Conservation (phyloP, 192 early-diverging fungal species). For the Entomortierella beljakovae region DNA sequence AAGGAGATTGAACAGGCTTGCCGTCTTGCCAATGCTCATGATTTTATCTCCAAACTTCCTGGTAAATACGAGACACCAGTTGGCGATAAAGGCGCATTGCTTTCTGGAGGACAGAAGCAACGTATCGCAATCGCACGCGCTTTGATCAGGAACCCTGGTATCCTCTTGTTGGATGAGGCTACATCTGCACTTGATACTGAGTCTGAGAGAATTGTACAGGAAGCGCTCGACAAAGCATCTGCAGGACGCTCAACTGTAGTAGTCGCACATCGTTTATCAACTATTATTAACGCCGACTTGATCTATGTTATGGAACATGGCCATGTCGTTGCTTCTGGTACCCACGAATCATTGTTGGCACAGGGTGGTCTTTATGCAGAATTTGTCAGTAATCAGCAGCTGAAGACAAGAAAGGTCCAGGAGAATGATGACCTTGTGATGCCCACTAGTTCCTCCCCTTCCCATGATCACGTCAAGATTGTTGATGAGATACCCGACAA, state of each 20-base stretch:
- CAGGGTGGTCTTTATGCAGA: constrained; percentile 71
- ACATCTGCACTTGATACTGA: constrained; percentile 88
- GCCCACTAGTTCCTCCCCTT: neutral
- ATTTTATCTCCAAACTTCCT: constrained; percentile 79
- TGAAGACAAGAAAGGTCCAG: constrained; percentile 58
- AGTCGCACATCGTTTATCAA: constrained; percentile 92
- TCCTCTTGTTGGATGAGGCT: constrained; percentile 90
- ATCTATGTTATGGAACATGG: constrained; percentile 90
- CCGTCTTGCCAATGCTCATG: constrained; percentile 77
- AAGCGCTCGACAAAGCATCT: constrained; percentile 81
- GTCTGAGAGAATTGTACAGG: constrained; percentile 83
- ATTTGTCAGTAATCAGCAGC: constrained; percentile 75
- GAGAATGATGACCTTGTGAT: constrained; percentile 6
- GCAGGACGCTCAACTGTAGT: constrained; percentile 89
- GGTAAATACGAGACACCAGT: constrained; percentile 88
- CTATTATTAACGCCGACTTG: constrained; percentile 84
- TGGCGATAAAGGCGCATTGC: constrained; percentile 82
- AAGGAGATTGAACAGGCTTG: constrained; percentile 77
- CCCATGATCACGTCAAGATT: constrained; percentile 22
- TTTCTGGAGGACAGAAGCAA: constrained; percentile 94
- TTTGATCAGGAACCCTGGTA: constrained; percentile 88
- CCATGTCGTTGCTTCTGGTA: constrained; percentile 79
- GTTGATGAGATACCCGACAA: constrained; percentile 22
- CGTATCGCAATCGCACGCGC: constrained; percentile 96
- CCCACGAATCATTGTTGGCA: constrained; percentile 78